These are phyloP conservation scores for Oryza glaberrima DNA, from an alignment of 176 grass and related monocot genomes.

Conservation along the genomic window DNA sequence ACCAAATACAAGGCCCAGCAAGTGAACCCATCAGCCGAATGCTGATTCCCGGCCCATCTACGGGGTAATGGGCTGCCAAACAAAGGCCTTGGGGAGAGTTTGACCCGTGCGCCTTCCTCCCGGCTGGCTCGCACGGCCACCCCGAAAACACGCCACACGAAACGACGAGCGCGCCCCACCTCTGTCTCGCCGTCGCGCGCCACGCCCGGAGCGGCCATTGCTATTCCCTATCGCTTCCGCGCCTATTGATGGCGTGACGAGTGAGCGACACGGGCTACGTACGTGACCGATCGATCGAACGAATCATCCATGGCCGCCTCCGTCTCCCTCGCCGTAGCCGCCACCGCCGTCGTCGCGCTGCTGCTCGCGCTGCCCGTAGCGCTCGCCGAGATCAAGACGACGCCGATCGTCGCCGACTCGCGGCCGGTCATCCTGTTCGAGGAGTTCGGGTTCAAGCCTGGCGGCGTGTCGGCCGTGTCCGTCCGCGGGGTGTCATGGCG, in stretches of 20 bases:
- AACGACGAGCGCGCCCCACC: conserved; percentile 17
- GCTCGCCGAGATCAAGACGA: conserved; percentile 68
- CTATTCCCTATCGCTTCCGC: conserved; percentile 1
- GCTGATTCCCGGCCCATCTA: too few species aligned
- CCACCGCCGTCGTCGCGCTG: neutral
- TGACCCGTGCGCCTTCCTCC: conserved; percentile 23
- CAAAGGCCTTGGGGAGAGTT: neutral
- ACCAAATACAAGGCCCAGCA: neutral
- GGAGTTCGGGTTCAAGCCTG: conserved; percentile 61
- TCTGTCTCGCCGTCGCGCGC: conserved; percentile 19
- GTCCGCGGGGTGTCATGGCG: conserved; percentile 47
- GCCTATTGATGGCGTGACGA: conserved; percentile 11
- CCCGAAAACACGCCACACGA: conserved; percentile 51
- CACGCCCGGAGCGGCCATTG: conserved; percentile 14
- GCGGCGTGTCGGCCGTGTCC: conserved; percentile 47
- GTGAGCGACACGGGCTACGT: neutral
- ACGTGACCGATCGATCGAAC: neutral
- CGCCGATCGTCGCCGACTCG: conserved; percentile 45
- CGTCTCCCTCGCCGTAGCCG: conserved; percentile 28
- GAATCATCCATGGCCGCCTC: conserved; percentile 33
- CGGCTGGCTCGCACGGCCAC: conserved; percentile 35
- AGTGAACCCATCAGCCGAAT: neutral
- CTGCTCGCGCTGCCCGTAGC: conserved; percentile 3
- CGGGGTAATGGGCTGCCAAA: too few species aligned
- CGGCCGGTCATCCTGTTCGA: conserved; percentile 71